Base-by-base conservation (phyloP, 768 basidiomycete species). In the Pleurotus giganteus region DNA sequence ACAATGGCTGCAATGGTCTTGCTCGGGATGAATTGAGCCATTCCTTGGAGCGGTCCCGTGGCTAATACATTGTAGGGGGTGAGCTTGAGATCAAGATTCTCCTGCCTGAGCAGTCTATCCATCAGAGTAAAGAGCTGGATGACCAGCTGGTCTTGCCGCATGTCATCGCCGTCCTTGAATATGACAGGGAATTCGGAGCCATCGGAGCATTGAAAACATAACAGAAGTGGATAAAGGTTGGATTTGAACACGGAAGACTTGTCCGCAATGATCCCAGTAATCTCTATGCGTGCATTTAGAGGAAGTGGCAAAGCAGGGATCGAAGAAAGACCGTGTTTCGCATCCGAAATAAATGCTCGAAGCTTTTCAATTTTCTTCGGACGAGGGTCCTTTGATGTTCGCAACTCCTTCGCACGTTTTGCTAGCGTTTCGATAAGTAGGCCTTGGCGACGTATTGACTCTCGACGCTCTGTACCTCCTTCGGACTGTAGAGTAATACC, bases 91-190 rank as follows among this genome's bases (percentile, higher is more conserved):
- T 98, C 97, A 50, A 99, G 69, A 66, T 97, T 97, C 74, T 98
- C 97, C 71, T 95, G 96, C 55, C 94, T 76, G 57, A 98, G 71
- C 23, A 99, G 70, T 45, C 90, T 80, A 66, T 99, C 94, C 97
- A 99, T 99, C 24, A 99, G 83, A 13, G 94, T 97, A 69, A 99
- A 95, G n/a, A 98, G 78, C 69, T 99, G 97, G 47, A 98, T 89
- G 24, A 98, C 95, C 32, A 99, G 83, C 68, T 99, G 97, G 66
- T 99, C 97, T 69, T 99, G 97, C 19, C 97, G 86, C 80, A 98
- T 88, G 66, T 99, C 97, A 66, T 98, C 97, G 12, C 97, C 97
- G 61, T 98, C 95, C 71, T 98, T 99, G 80, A 98, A 98, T 57
- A 99, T 98, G 49, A 98, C 82, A 0, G 95, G 91, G 69, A 89